Conservation (phyloP, 1,139 yeast species). For the Scheffersomyces illinoinensis region DNA sequence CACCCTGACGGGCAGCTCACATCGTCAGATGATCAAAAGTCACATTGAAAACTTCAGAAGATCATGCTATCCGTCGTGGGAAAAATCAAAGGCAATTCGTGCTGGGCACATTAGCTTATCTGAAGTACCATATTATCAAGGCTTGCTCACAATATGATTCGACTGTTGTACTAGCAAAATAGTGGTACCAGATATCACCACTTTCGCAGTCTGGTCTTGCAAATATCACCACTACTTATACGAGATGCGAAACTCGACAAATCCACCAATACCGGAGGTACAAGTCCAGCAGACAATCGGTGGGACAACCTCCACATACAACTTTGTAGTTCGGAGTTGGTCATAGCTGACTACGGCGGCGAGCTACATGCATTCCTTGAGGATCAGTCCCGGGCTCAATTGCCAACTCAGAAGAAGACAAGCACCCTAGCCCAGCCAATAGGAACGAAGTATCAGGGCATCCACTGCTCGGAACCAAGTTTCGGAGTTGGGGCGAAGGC, state of each 20-base stretch:
- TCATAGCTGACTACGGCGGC: not conserved
- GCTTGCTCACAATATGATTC: not conserved
- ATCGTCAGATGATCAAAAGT: not conserved
- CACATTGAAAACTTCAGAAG: not conserved
- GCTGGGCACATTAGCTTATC: too few relatives aligned
- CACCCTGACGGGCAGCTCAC: not conserved
- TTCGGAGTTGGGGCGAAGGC: not conserved
- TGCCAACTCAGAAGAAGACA: not conserved
- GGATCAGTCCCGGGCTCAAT: not conserved
- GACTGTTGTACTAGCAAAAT: not conserved
- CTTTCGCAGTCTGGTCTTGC: not conserved
- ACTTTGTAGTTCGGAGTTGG: not conserved
- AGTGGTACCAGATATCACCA: not conserved
- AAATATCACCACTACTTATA: not conserved
- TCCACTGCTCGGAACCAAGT: not conserved
- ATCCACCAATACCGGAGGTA: not conserved
- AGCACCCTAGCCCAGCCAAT: not conserved
- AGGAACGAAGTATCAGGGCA: not conserved
- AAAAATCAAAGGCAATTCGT: too few relatives aligned
- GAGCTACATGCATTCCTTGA: not conserved
- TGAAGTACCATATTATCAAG: not conserved
- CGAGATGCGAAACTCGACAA: not conserved
- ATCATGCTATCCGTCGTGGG: not conserved
- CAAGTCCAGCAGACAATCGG: not conserved
- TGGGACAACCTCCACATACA: not conserved